Percentiles rank a stretch among this genome's conserved stretches.
Conservation (phyloP, 805 yeast species). For the Ogataea henricii region DNA sequence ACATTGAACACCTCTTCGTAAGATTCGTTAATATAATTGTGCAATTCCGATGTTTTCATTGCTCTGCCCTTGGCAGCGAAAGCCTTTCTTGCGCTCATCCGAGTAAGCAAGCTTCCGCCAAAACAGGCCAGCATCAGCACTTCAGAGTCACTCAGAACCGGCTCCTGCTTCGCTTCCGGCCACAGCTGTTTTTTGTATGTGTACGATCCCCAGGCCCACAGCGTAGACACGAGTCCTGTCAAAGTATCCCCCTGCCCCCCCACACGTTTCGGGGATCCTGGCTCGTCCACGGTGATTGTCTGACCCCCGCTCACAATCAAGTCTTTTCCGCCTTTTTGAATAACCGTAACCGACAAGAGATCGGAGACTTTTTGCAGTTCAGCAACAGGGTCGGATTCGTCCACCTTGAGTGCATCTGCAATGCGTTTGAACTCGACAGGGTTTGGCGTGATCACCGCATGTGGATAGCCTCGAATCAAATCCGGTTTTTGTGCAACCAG, state of each 20-base stretch:
- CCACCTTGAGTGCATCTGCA: conserved; percentile 47
- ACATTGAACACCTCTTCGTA: conserved; percentile 38
- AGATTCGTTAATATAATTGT: conserved; percentile 64
- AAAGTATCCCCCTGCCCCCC: conserved; percentile 98
- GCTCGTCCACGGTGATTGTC: conserved; percentile 43
- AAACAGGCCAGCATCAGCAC: conserved; percentile 56
- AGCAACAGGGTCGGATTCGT: conserved; percentile 9
- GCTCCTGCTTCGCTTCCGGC: conserved; percentile 44
- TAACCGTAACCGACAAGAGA: conserved; percentile 54
- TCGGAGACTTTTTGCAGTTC: conserved; percentile 45
- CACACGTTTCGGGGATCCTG: conserved; percentile 77
- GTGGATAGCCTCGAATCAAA: conserved; percentile 52
- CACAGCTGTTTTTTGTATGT: conserved; percentile 61
- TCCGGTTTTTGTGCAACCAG: conserved; percentile 61
- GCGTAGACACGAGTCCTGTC: conserved; percentile 81
- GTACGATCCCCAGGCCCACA: conserved; percentile 76
- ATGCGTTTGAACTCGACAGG: conserved; percentile 79
- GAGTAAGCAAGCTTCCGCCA: conserved; percentile 70
- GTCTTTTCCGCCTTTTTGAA: conserved; percentile 76
- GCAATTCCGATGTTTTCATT: conserved; percentile 84
- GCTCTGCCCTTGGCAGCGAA: conserved; percentile 67
- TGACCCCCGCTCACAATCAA: conserved; percentile 54
- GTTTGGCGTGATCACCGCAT: conserved; percentile 86
- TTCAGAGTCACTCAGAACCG: conserved; percentile 34
- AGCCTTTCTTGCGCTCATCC: conserved; percentile 66